Base-by-base conservation (phyloP, 2,329 filamentous ascomycete species). In the Penicillium sp. region DNA sequence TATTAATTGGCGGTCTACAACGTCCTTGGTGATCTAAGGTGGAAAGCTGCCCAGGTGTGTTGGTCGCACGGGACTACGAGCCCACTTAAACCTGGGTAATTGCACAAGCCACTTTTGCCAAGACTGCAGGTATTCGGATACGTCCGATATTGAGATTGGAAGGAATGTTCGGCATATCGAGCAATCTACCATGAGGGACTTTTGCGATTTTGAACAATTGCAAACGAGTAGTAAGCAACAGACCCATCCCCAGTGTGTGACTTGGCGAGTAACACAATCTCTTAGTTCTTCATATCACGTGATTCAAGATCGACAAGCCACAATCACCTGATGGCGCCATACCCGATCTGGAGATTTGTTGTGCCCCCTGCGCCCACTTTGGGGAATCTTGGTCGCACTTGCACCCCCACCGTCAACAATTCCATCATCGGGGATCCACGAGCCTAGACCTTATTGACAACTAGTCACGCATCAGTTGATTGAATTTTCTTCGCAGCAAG, bases 301-400 rank as follows among this genome's bases (percentile, higher is more conserved):
- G 60, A 60, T 19, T 39, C 31, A 27, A 50, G 66, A 69, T 70
- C 65, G 65, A 58, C 59, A 58, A 57, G 64, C 60, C 59, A 57
- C 55, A 55, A 60, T 66, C 62, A 68, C 66, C 61, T 69, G 66
- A 68, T 57, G 13, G 58, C 46, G 50, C 64, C 31, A 65, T 68
- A 50, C 73, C 71, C n/a, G 46, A 71, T 73, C 53, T 61, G 70
- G 73, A 75, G 70, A 75, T 75, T 75, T 75, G 73, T 75, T 75
- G 71, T 70, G 55, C 55, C 60, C 60, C 54, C 58, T 64, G 59
- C 54, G 46, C 34, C 55, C 57, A 58, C 57, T 61, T 60, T 54
- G 51, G 59, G 56, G 60, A 63, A 65, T 64, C 60, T 60, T 56
- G 51, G 63, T 61, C 61, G 60, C 56, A 61, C 61, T 61, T 67